Conservation (phyloP, 2,329 filamentous ascomycete genomes). For the Xylariaceae sp. region DNA sequence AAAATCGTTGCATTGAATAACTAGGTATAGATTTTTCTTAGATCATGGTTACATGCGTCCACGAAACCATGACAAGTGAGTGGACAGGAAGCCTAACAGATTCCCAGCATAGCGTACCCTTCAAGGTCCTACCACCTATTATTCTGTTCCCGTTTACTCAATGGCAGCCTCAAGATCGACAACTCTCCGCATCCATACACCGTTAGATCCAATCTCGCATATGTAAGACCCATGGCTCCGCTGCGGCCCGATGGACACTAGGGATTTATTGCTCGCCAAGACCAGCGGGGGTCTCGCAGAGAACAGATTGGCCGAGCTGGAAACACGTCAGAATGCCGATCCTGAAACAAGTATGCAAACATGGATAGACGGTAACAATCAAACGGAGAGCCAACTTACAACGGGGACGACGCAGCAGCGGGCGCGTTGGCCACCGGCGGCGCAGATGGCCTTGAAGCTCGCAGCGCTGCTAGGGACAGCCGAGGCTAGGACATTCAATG, state of each 20-base stretch:
- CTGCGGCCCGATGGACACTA: neutral
- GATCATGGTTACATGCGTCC: neutral
- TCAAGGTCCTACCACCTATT: slow-evolving; percentile 2
- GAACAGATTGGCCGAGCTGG: slow-evolving; percentile 41
- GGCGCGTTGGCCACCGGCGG: slow-evolving; percentile 51
- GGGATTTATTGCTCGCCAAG: slow-evolving; percentile 27
- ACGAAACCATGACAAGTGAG: slow-evolving; percentile 2
- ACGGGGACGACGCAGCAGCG: slow-evolving; percentile 59
- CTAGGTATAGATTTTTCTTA: slow-evolving; percentile 14
- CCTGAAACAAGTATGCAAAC: neutral
- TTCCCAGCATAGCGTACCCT: slow-evolving; percentile 15
- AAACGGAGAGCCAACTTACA: slow-evolving; percentile 28
- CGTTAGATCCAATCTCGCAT: neutral
- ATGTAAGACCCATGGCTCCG: neutral
- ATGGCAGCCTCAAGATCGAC: too few relatives aligned
- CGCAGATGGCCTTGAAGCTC: slow-evolving; percentile 52
- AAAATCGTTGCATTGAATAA: slow-evolving; percentile 10
- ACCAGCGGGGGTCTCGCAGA: slow-evolving; percentile 43
- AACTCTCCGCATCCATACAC: slow-evolving; percentile 3
- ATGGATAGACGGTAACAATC: neutral
- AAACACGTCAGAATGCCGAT: neutral
- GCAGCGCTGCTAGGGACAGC: slow-evolving; percentile 45
- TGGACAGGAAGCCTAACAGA: neutral
- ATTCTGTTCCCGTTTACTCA: neutral
- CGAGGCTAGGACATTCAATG: slow-evolving; percentile 37